Conservation (phyloP, 2,329 filamentous ascomycete species). For the Chrysoporthe deuterocubensis region DNA sequence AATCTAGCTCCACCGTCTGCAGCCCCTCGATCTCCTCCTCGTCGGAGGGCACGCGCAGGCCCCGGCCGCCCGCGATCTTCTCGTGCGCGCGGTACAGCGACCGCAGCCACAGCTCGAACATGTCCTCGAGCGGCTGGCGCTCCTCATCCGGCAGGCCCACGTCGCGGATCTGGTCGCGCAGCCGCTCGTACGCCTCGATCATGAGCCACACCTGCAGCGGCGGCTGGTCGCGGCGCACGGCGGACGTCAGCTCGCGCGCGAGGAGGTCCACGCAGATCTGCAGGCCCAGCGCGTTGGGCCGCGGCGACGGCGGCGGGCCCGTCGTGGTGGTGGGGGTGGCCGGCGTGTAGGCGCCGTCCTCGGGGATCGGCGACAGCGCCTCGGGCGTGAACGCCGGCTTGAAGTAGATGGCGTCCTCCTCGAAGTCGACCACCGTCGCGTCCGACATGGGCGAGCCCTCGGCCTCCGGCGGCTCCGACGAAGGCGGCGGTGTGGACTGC, state of each 20-base stretch:
- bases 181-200: slow-evolving; percentile 62
- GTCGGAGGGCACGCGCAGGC: background rate
- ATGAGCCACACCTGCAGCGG: slow-evolving; percentile 59
- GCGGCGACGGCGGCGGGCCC: slow-evolving; percentile 23
- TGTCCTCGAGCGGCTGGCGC: slow-evolving; percentile 41
- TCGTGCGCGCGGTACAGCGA: slow-evolving; percentile 54
- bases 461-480: background rate
- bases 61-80: slow-evolving; percentile 35
- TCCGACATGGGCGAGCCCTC: slow-evolving; percentile 45
- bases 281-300: slow-evolving; percentile 46
- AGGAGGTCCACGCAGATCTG: slow-evolving; percentile 57
- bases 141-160: slow-evolving; percentile 37
- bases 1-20: slow-evolving; percentile 31
- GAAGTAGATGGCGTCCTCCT: slow-evolving; percentile 53
- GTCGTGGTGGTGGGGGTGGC: slow-evolving; percentile 1
- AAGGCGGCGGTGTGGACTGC: background rate
- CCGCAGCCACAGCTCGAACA: slow-evolving; percentile 57
- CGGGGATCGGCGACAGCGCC: slow-evolving; percentile 37
- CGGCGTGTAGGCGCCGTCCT: slow-evolving; percentile 16
- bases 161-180: slow-evolving; percentile 50
- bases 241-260: slow-evolving; percentile 52
- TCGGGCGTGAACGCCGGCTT: slow-evolving; percentile 49
- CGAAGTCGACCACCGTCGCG: slow-evolving; percentile 50
- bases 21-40: slow-evolving; percentile 41
- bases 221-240: slow-evolving; percentile 35